Base-by-base conservation (phyloP, 129 eudicot species). In the Smallanthus sonchifolius region DNA sequence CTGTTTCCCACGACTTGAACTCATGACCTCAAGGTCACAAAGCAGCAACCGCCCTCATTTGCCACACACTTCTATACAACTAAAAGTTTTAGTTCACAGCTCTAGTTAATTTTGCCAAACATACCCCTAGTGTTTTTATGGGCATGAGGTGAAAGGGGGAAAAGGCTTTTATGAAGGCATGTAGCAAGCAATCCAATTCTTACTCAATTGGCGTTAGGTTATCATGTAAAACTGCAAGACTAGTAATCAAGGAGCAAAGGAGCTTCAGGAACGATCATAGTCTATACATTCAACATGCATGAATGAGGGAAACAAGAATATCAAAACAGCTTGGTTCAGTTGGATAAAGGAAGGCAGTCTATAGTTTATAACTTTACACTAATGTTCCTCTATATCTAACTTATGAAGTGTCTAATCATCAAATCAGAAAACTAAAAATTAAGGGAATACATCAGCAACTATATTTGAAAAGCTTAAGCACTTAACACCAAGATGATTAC, bases 401-500 rank as follows among this genome's bases (percentile, higher is more conserved):
- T 42, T 67, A 67, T 10, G 38, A 30, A 60, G 20, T 17, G 38
- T 28, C 65, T 38, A 72, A 28, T 43, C 35, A 73, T 44, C 17
- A 44, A 62, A 44, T 44, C 35, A 61, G 36, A 74, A 42, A 60
- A 10, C 51, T 52, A 54, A 13, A 38, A 34, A 70, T 6, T 54
- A 38, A 28, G 9, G 16, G 16, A 24, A 43, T 44, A 51, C 43
- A 28, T 28, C 10, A 43, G 34, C 49, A 60, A 59, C 34, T 19
- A 62, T 9, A 4, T 15, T 73, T 60, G 28, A 40, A 57, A 73
- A 20, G 56, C 39, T 66, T 38, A 49, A 19, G 14, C 55, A 28
- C 39, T 77, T 56, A 9, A 51, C 64, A 15, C 40, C 5, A 73
- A 59, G 28, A 73, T 4, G 32, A 67, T 57, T 83, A 88, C 99